phyloP scores from a whole-genome alignment of 192 early-diverging fungal genomes.

The Dissophora ornata region DNA sequence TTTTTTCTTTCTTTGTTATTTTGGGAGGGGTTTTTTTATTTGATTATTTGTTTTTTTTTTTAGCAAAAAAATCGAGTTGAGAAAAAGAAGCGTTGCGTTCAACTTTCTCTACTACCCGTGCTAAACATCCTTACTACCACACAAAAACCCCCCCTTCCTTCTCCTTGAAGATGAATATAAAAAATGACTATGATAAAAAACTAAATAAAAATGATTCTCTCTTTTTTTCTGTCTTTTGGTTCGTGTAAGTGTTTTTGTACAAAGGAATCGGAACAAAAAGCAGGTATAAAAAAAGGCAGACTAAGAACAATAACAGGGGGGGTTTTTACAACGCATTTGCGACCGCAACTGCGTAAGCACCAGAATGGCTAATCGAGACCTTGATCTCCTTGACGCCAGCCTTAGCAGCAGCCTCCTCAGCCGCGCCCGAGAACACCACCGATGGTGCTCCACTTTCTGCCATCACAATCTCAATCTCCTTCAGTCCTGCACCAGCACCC shows the following conservation, averaged over 20 bases:
- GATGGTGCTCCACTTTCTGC: slow-evolving; percentile 79
- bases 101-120: slow-evolving; percentile 8
- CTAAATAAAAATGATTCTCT: slow-evolving; percentile 2
- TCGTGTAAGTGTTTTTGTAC: not conserved
- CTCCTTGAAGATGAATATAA: not conserved
- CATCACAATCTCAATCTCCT: slow-evolving; percentile 88
- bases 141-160: not conserved
- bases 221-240: slow-evolving; percentile 3
- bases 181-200: slow-evolving; percentile 5
- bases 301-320: slow-evolving; percentile 23
- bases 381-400: slow-evolving; percentile 82
- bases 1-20: too few species aligned
- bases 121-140: not conserved
- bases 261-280: slow-evolving; percentile 1
- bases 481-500: slow-evolving; percentile 87
- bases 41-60: too few species aligned
- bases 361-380: slow-evolving; percentile 94
- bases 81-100: slow-evolving; percentile 53
- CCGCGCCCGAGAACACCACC: slow-evolving; percentile 86
- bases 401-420: slow-evolving; percentile 73
- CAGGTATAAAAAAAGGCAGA: slow-evolving; percentile 17
- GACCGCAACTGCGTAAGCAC: slow-evolving; percentile 89
- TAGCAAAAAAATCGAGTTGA: too few species aligned
- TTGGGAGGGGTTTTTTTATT: too few species aligned
- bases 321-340: slow-evolving; percentile 72